Evolutionary conservation across 148 eudicot species (phyloP), one percentile per base, ranked within the genome.

Genomic region (Agrostemma githago): DNA sequence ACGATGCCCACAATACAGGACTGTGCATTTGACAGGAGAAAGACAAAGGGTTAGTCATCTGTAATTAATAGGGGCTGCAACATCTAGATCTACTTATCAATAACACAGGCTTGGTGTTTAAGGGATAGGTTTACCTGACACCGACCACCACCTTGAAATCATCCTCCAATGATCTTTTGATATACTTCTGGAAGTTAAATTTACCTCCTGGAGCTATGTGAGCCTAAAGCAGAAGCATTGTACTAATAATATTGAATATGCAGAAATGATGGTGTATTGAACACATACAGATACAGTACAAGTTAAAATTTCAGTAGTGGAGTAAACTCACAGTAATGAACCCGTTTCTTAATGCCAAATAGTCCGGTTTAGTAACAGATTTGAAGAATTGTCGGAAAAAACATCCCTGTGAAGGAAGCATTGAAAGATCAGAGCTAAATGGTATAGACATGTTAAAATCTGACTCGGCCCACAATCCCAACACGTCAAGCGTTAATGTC

Each of bases 141-240:
- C 98, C 97, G 51, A 92, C 97, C 44, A 94, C 85, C 19, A 79
- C 88, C 82, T 89, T 84, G 62, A 87, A 94, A 84, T 94, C 98
- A 78, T 94, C 98, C 84, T 94, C 98, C 64, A 94, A 72, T 61
- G 98, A 94, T 72, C 93, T 85, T 81, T 92, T 94, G 76, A 94
- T 89, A 75, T 94, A 94, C 76, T 89, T 89, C 79, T 90, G 98
- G 83, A 94, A 94, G 80, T 94, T 76, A 74, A 94, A 94, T 78
- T 78, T 84, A 69, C 86, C 87, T 81, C 98, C 97, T 14, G 97
- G 96, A 72, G 88, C 87, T 77, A 94, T 81, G 81, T 94, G 98
- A 63, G 85, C 88, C 98, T 92, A 67, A 15, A 71, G 58, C 76
- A 72, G 76, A 6, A 74, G 39, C 16, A 78, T 5, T 5, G 21